Evolutionary conservation across 192 early-diverging fungal species (phyloP), one percentile per base, ranked within the genome.

Genomic region (Backusella tarrabulga): DNA sequence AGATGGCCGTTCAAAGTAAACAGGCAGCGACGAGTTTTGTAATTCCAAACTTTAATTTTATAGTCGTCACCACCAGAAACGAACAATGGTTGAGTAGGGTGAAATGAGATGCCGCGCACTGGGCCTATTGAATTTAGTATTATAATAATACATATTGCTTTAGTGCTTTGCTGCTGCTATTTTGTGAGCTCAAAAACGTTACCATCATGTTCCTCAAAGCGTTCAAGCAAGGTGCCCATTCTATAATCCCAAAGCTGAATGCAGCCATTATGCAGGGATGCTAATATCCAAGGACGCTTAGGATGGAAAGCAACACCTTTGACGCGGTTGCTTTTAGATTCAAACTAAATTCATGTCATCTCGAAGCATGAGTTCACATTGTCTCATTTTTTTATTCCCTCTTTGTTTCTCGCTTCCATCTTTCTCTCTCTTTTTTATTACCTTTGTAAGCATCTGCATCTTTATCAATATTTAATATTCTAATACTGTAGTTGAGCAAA

Each of bases 191-290:
- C 6, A 32, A 38, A 38, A 40, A 40, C 38, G 44, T 66, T 85
- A 97, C 96, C 97, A 93, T 99, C 97, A 81, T 99, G 98, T 83
- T 99, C 98, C 76, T 99, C 98, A 84, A 98, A 99, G 38, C 96
- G 92, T 72, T 99, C 98, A 32, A 99, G 87, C 72, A 98, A 87
- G 2, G 96, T 97, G 29, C 98, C 98, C 95, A 99, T 97, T 73
- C 98, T 94, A 84, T 98, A 99, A 88, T 99, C 98, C 98, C 98
- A 99, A 70, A 98, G 89, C 85, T 99, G 98, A 60, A 99, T 89
- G 67, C 93, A 95, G 7, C 98, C 98, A 85, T 97, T 99, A 83
- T 99, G 97, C 60, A 99, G 86, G 21, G 96, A 92, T 14, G 97
- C 96, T 44, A 99, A 91, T 76, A 98, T 96, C 98, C 98, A 99